Base-by-base conservation (phyloP, 257 asterid species). In the Solanum ossicruentum region DNA sequence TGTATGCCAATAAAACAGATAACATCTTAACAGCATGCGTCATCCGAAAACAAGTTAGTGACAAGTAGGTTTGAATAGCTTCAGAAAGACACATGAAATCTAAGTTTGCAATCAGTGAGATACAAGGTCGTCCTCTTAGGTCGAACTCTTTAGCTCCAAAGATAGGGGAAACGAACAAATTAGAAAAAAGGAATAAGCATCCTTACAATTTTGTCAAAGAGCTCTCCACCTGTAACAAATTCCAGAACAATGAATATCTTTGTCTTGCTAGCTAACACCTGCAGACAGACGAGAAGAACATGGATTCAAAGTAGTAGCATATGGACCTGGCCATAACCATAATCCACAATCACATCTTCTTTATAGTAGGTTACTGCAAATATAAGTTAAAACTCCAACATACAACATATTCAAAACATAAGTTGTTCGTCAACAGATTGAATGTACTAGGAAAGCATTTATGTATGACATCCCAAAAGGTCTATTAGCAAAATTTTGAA, bases 241-340 rank as follows among this genome's bases (percentile, higher is more conserved):
- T 96, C 99, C 93, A 96, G 85, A 82, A 94, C 95, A 61, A 96
- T 96, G 81, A 93, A 96, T 85, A 96, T 96, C 92, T 96, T 96
- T 75, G 97, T 93, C 93, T 91, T 96, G 94, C 99, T 96, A 54
- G 92, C 99, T 97, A 94, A 92, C 88, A 95, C 99, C 99, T 95
- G 91, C 71, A 71, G 83, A 84, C 57, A 85, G 17, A 67, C 66
- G 75, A 61, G 12, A 78, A 51, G 65, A 23, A 18, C 23, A 52
- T 70, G 55, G 83, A 66, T 85, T 55, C 85, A 65, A 54, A 61
- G 66, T 32, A 47, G 26, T 66, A n/a, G 13, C 26, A 77, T 9
- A 51, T 52, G 82, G 16, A 51, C 17, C 63, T 2, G 2, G 17
- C 45, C 26, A 5, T 77, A 21, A 26, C 23, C 82, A 77, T 77